Evolutionary conservation across 2,329 filamentous ascomycete species (phyloP), one percentile per base, ranked within the genome.

Genomic region (Claviceps capensis): DNA sequence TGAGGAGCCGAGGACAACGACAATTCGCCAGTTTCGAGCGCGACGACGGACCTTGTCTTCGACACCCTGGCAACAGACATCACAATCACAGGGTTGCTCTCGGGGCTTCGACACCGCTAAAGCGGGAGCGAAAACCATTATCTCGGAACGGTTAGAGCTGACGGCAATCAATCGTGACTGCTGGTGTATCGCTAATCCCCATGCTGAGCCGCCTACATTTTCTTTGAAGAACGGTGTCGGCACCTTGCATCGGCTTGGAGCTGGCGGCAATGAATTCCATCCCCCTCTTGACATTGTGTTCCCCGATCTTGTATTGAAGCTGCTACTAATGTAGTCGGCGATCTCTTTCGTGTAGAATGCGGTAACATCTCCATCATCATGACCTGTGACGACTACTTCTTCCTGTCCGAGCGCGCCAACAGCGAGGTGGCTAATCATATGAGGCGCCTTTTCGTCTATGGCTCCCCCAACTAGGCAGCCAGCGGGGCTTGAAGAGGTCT

Each of bases 101-200:
- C 44, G n/a, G 4, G 41, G 30, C 26, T 36, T 17, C 36, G 30
- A 6, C 43, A 48, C 16, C 9, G 60, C 54, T 46, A 73, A 61
- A 5, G 71, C 72, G 56, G 73, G 71, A 1, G 73, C 74, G 58
- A 80, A 81, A 1, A 81, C 72, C 0, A 70, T 75, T 5, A 77
- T 67, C 55, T 77, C 74, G 49, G 63, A 62, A 4, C 75, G 78
- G 63, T 98, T 97, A 0, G 86, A 82, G 59, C 86, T 87, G 42
- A 94, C 83, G 0, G 91, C 93, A 56, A 98, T 85, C 55, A 96
- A 72, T 0, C 90, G 81, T n/a, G 87, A 88, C 56, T 82, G 72
- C 55, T 80, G 76, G 64, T 97, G 91, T 11, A 95, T 76, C 7
- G 88, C 85, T 47, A 95, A 67, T 0, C 91, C 93, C 93, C 93